Conservation (phyloP, 768 basidiomycete species). For the Suillus paluster region DNA sequence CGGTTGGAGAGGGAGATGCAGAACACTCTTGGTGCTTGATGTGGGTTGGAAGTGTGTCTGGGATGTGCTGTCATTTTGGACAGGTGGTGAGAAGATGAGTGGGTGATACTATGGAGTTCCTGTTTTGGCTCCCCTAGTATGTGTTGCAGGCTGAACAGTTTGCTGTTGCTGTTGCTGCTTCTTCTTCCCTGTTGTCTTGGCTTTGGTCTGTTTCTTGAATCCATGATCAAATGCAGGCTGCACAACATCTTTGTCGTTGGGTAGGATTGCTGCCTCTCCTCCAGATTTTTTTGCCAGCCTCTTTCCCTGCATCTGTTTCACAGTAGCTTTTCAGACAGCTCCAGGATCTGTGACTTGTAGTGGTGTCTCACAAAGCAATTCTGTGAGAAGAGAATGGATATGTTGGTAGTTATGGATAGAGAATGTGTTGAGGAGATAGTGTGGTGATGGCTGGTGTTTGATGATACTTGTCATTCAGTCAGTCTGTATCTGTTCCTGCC, state of each 20-base stretch:
- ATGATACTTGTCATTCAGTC: constrained; percentile 6
- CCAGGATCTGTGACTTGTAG: not conserved
- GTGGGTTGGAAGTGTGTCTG: not conserved
- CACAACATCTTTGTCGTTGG: not conserved
- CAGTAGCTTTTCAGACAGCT: not conserved
- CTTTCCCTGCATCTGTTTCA: constrained; percentile 6
- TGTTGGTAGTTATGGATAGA: constrained; percentile 24
- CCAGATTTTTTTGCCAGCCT: not conserved
- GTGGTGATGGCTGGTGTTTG: constrained; percentile 9
- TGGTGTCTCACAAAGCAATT: constrained; percentile 1
- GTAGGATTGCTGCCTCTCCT: not conserved
- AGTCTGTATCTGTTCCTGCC: constrained; percentile 17
- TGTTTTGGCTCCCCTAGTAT: not conserved
- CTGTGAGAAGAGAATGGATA: constrained; percentile 8
- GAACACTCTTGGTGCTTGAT: not conserved
- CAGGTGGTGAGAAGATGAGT: not conserved
- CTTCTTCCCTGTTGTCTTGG: not conserved
- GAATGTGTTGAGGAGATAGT: constrained; percentile 20
- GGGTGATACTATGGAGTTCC: not conserved
- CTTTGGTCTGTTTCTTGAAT: not conserved
- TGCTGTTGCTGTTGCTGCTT: not conserved
- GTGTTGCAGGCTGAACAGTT: not conserved
- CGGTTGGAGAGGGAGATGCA: not conserved
- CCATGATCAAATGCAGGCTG: not conserved
- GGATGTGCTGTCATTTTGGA: not conserved